phyloP scores from a whole-genome alignment of 768 basidiomycete species.

The Pulveroboletus sp. region DNA sequence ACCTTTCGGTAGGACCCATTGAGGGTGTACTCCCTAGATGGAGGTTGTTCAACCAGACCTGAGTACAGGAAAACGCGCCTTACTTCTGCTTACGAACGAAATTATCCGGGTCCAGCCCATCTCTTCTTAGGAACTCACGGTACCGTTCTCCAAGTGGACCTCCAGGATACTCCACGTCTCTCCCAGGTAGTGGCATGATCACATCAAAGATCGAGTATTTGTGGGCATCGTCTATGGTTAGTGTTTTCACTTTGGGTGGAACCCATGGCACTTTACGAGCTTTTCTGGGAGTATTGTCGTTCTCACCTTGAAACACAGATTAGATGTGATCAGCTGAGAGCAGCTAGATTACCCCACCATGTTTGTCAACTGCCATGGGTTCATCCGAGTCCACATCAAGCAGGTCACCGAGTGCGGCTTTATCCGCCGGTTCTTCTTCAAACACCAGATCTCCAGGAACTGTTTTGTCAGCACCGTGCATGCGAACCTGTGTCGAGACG shows the following conservation, averaged over 20 bases:
- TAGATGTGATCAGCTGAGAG: slow-evolving; percentile 1
- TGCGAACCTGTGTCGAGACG: slow-evolving; percentile 86
- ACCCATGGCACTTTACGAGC: slow-evolving; percentile 44
- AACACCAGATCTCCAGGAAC: slow-evolving; percentile 90
- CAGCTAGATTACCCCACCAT: slow-evolving; percentile 21
- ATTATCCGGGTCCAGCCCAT: slow-evolving; percentile 88
- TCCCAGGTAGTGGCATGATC: slow-evolving; percentile 95
- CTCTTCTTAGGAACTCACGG: slow-evolving; percentile 70
- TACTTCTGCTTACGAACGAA: slow-evolving; percentile 89
- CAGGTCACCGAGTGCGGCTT: slow-evolving; percentile 24
- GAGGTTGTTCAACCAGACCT: slow-evolving; percentile 7
- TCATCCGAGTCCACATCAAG: slow-evolving; percentile 29
- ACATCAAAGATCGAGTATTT: slow-evolving; percentile 91
- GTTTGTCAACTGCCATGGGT: slow-evolving; percentile 32
- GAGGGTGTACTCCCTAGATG: slow-evolving; percentile 78
- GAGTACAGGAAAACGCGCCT: slow-evolving; percentile 18
- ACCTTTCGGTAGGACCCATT: slow-evolving; percentile 93
- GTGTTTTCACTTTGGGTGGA: slow-evolving; percentile 66
- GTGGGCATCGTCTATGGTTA: slow-evolving; percentile 72
- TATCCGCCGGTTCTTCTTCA: slow-evolving; percentile 37
- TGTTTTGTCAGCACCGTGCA: slow-evolving; percentile 66
- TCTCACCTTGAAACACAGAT: slow-evolving; percentile 19
- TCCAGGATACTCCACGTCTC: slow-evolving; percentile 88
- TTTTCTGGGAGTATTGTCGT: slow-evolving; percentile 14
- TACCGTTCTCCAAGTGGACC: slow-evolving; percentile 85